Evolutionary conservation across 2,329 filamentous ascomycete species (phyloP), one percentile per base, ranked within the genome.

Genomic region (Pseudocercospora fijiensis): DNA sequence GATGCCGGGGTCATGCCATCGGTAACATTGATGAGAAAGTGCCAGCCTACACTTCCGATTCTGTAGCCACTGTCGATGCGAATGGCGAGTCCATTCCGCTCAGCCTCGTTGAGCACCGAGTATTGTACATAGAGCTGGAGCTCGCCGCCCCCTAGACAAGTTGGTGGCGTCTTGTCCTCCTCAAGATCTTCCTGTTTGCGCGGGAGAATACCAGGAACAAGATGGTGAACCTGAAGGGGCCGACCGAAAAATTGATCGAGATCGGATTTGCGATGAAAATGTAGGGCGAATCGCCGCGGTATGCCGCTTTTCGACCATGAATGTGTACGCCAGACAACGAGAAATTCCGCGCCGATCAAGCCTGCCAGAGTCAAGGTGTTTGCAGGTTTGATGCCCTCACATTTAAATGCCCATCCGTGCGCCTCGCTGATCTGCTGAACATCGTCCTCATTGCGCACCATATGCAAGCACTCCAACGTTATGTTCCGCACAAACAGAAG

Each of bases 191-290:
- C 66, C 74, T 90, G 64, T 90, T 86, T 79, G 81, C 89, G 57
- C 77, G 87, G 28, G 87, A 90, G 43, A 90, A 89, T 68, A 86
- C 85, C 11, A 77, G 87, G 58, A 83, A 84, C 1, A 90, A 90
- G 78, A 84, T 90, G 75, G 85, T 86, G 13, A 86, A 87, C 69
- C 75, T 90, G 63, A 77, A 83, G 56, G 76, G 89, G 47, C 81
- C 84, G 0, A 82, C 84, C 64, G 86, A 89, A 64, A 81, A 83
- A 56, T 73, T 90, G 55, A 83, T 90, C 18, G 88, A 90, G 76
- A 86, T 90, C 18, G 88, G 88, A 0, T 90, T 89, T 72, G 82
- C 89, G 1, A 89, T 88, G 76, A 85, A 89, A 66, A 85, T 89
- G 60, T 87, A 13, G 28, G 16, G 22, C 24, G 24, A 5, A 26